These are phyloP conservation scores for Solanum bulbocastanum DNA, from an alignment of 257 asterid species.

Conservation along the genomic window DNA sequence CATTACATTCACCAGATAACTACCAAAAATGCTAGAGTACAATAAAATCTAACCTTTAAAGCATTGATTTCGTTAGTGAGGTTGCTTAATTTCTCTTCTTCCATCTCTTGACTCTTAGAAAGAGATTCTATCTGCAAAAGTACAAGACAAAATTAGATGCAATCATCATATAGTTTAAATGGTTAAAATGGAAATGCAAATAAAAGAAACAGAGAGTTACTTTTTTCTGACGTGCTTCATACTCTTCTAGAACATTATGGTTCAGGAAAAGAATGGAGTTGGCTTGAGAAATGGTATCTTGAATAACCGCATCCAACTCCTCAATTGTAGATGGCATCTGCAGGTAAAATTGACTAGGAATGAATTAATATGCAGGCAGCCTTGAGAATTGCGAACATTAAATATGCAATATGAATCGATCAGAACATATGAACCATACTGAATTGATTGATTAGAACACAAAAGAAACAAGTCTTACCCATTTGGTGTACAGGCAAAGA, in stretches of 20 bases:
- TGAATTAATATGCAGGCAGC: background rate
- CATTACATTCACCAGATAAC: background rate
- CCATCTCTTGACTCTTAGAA: constrained; percentile 42
- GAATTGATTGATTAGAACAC: background rate
- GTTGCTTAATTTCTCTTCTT: constrained; percentile 40
- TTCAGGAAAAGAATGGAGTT: constrained; percentile 76
- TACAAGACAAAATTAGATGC: background rate
- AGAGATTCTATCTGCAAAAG: constrained; percentile 66
- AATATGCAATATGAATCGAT: background rate
- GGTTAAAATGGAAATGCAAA: constrained; percentile 1
- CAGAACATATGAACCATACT: constrained; percentile 4
- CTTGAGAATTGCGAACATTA: background rate
- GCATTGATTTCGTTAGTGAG: constrained; percentile 45
- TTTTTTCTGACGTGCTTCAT: constrained; percentile 69
- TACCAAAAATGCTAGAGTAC: background rate
- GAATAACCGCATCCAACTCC: constrained; percentile 78
- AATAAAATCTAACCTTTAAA: constrained; percentile 44
- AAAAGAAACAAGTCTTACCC: background rate
- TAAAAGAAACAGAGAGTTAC: constrained; percentile 20
- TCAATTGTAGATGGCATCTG: constrained; percentile 94
- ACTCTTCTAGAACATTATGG: constrained; percentile 75
- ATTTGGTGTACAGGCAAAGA: background rate
- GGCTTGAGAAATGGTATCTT: constrained; percentile 72
- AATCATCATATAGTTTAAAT: background rate
- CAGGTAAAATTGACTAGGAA: constrained; percentile 11